Evolutionary conservation across 2,329 filamentous ascomycete species (phyloP).

Genomic region (Pezicula carpinea): DNA sequence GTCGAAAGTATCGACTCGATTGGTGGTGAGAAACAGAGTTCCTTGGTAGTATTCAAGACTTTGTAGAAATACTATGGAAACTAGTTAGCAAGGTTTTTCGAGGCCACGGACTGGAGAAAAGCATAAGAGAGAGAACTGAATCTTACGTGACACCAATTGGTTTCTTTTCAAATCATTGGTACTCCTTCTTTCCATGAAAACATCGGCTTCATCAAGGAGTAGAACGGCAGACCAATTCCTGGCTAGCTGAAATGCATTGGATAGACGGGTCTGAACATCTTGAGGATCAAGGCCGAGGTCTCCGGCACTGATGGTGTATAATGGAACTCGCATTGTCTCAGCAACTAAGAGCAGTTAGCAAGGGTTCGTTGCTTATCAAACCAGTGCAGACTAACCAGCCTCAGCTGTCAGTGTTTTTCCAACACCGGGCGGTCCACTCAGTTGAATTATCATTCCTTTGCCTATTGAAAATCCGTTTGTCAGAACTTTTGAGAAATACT

Average conservation of each 20-base stretch:
- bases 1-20: slow-evolving; percentile 14
- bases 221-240: slow-evolving; percentile 68
- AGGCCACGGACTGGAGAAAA: too few species aligned
- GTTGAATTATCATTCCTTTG: slow-evolving; percentile 41
- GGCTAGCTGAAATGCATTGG: slow-evolving; percentile 64
- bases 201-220: slow-evolving; percentile 65
- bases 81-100: too few species aligned
- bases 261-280: slow-evolving; percentile 46
- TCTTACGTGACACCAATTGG: slow-evolving; percentile 25
- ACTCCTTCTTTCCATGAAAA: slow-evolving; percentile 36
- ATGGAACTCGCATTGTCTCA: slow-evolving; percentile 40
- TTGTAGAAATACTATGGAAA: slow-evolving; percentile 32
- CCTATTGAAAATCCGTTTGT: too few species aligned
- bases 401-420: slow-evolving; percentile 43
- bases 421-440: slow-evolving; percentile 41
- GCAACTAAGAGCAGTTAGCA: slow-evolving; percentile 49
- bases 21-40: slow-evolving; percentile 26
- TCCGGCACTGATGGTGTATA: slow-evolving; percentile 27
- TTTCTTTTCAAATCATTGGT: slow-evolving; percentile 33
- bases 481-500: too few species aligned
- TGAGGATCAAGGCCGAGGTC: background rate
- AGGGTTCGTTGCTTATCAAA: background rate
- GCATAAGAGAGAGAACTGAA: background rate
- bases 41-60: slow-evolving; percentile 22
- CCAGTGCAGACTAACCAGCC: background rate